phyloP scores from a whole-genome alignment of 805 yeast species.

The Zygotorulaspora chibaensis region DNA sequence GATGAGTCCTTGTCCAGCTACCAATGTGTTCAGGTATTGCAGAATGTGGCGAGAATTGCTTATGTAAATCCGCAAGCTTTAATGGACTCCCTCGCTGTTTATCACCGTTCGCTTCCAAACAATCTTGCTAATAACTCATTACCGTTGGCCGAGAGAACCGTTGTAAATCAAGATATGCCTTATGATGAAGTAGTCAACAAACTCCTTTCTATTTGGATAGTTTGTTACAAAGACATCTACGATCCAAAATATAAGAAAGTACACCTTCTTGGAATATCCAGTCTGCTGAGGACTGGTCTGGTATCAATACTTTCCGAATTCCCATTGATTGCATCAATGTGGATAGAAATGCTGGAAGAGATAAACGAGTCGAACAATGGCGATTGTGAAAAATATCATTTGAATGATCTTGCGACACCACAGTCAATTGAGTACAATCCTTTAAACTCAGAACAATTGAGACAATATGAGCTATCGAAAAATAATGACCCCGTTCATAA shows the following conservation, averaged over 20 bases:
- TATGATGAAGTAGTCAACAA: slow-evolving; percentile 27
- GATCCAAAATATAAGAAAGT: slow-evolving; percentile 74
- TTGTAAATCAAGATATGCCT: slow-evolving; percentile 26
- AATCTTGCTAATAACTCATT: slow-evolving; percentile 19
- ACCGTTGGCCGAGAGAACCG: slow-evolving; percentile 21
- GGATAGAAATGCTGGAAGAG: slow-evolving; percentile 66
- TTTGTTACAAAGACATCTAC: slow-evolving; percentile 53
- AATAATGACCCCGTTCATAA: slow-evolving; percentile 50
- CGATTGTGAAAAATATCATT: slow-evolving; percentile 52
- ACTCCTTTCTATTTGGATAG: slow-evolving; percentile 38
- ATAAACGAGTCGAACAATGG: slow-evolving; percentile 57
- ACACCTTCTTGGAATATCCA: slow-evolving; percentile 56
- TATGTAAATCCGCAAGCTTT: slow-evolving; percentile 34
- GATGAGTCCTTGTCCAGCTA: slow-evolving; percentile 31
- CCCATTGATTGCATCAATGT: slow-evolving; percentile 37
- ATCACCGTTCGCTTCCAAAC: slow-evolving; percentile 23
- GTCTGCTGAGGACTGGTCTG: slow-evolving; percentile 42
- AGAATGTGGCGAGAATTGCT: slow-evolving; percentile 36
- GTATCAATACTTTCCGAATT: slow-evolving; percentile 30
- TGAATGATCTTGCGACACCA: slow-evolving; percentile 37
- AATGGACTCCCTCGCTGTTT: slow-evolving; percentile 30
- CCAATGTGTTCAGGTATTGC: slow-evolving; percentile 35
- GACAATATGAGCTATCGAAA: slow-evolving; percentile 39
- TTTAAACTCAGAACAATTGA: slow-evolving; percentile 40
- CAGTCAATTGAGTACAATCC: slow-evolving; percentile 28